phyloP scores from a whole-genome alignment of 164 flowering plant genomes.

The Paratinospora sagittata region DNA sequence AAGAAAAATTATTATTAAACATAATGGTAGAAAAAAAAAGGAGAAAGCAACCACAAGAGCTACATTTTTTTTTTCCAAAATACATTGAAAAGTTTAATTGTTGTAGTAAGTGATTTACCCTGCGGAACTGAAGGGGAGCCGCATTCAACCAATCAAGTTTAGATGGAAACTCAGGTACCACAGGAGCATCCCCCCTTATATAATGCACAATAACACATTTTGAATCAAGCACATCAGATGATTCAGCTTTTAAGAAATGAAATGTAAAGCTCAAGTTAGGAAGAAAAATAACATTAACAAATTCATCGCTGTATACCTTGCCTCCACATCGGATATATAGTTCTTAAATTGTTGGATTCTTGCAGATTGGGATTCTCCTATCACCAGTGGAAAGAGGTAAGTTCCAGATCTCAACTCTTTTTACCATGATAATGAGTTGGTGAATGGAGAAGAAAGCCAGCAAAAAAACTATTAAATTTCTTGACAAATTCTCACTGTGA shows the following conservation, averaged over 20 bases:
- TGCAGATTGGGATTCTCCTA: constrained; percentile 40
- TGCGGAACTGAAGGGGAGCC: constrained; percentile 68
- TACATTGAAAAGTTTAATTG: neutral
- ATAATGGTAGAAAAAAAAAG: neutral
- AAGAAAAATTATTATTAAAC: neutral
- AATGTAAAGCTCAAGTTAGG: neutral
- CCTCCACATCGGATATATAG: constrained; percentile 76
- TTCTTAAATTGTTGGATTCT: constrained; percentile 74
- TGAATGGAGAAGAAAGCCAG: too few species aligned
- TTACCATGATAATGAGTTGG: too few species aligned
- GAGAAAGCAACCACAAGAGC: neutral
- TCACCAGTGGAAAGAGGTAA: constrained; percentile 13
- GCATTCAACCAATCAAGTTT: constrained; percentile 92
- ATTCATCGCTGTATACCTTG: constrained; percentile 34
- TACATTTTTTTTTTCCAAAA: neutral
- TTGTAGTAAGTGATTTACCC: constrained; percentile 42
- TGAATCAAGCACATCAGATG: constrained; percentile 14
- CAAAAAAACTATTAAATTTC: neutral
- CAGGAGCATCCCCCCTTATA: constrained; percentile 53
- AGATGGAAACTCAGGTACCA: constrained; percentile 86
- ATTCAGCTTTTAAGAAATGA: neutral
- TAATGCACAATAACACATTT: constrained; percentile 6
- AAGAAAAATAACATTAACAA: constrained; percentile 6
- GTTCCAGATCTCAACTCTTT: neutral
- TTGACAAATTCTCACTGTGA: neutral